Evolutionary conservation across 768 basidiomycete genomes (phyloP).

Genomic region (Inosperma sp.): DNA sequence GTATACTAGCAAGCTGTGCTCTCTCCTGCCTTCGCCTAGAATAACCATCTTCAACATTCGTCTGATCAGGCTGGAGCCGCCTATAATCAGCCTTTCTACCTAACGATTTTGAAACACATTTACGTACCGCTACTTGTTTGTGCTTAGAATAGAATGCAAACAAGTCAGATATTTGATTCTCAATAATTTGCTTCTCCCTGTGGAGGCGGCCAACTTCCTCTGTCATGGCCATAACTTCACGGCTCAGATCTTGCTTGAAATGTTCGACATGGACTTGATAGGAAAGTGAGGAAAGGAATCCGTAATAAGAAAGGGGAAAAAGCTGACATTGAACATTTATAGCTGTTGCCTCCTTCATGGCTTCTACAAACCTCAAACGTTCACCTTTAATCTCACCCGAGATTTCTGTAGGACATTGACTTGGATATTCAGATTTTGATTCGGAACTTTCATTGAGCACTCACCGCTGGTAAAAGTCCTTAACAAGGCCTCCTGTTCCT

Average conservation of each 20-base stretch:
- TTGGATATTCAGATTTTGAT: neutral
- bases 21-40: constrained; percentile 14
- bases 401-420: constrained; percentile 49
- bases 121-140: constrained; percentile 29
- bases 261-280: constrained; percentile 75
- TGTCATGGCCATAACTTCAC: constrained; percentile 70
- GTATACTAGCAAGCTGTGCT: constrained; percentile 17
- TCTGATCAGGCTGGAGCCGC: too few relatives aligned
- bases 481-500: constrained; percentile 69
- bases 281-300: neutral
- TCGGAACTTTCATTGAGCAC: neutral
- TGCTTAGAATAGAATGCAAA: constrained; percentile 71
- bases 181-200: constrained; percentile 57
- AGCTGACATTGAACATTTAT: constrained; percentile 75
- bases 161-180: constrained; percentile 68
- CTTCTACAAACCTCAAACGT: constrained; percentile 80
- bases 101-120: too few relatives aligned
- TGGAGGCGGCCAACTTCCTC: constrained; percentile 68
- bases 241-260: constrained; percentile 75
- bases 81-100: too few relatives aligned
- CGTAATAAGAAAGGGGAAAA: neutral
- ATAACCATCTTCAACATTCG: too few relatives aligned
- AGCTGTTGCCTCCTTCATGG: constrained; percentile 91
- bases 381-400: constrained; percentile 84
- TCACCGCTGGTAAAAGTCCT: constrained; percentile 60